Evolutionary conservation across 2,329 filamentous ascomycete species (phyloP).

Genomic region (Epichloe sibirici): DNA sequence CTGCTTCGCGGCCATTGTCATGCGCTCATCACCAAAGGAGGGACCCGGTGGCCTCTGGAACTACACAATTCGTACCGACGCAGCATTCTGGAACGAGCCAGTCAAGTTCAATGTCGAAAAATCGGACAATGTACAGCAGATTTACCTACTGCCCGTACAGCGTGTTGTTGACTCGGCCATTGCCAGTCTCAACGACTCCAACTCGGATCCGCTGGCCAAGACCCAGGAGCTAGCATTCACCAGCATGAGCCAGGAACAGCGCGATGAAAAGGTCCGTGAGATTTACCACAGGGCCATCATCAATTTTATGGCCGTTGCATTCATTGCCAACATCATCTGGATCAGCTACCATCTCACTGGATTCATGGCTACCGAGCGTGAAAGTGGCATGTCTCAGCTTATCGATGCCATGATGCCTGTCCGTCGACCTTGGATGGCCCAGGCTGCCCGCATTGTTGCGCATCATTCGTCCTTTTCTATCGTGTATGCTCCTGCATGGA

Average conservation of each 20-base stretch:
- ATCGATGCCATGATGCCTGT: conserved; percentile 89
- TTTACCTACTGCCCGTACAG: conserved; percentile 71
- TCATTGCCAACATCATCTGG: conserved; percentile 68
- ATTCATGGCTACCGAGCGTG: conserved; percentile 73
- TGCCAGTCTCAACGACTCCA: conserved; percentile 35
- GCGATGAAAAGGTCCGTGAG: conserved; percentile 50
- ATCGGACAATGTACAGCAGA: conserved; percentile 60
- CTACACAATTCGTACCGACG: conserved; percentile 72
- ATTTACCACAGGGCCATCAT: conserved; percentile 61
- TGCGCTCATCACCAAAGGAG: conserved; percentile 63
- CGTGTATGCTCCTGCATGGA: conserved; percentile 73
- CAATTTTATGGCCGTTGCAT: conserved; percentile 64
- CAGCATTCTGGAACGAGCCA: conserved; percentile 45
- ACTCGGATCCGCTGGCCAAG: conserved; percentile 23
- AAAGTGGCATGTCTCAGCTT: conserved; percentile 76
- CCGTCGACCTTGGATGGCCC: conserved; percentile 59
- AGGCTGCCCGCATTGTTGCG: conserved; percentile 64
- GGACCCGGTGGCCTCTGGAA: conserved; percentile 62
- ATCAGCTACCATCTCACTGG: conserved; percentile 81
- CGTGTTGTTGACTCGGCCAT: conserved; percentile 67
- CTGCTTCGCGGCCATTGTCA: conserved; percentile 65
- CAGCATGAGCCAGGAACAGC: conserved; percentile 53
- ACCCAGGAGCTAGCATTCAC: conserved; percentile 65
- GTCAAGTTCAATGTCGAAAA: conserved; percentile 49
- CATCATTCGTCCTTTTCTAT: conserved; percentile 71